Base-by-base conservation (phyloP, 164 flowering plant species). In the Umbellularia californica region DNA sequence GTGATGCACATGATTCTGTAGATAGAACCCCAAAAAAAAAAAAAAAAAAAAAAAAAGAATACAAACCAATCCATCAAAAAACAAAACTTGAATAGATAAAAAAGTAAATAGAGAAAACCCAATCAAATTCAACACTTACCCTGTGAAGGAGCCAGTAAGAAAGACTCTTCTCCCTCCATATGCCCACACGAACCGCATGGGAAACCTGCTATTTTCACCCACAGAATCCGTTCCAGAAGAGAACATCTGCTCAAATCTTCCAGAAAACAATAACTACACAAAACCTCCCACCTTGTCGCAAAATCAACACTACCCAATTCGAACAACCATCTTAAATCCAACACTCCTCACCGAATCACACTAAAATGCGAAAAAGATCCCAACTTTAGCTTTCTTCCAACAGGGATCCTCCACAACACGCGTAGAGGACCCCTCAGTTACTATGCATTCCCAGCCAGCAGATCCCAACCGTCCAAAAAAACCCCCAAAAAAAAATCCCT, bases 151-250 rank as follows among this genome's bases (percentile, higher is more conserved):
- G 35, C 86, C 84, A 23, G 74, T 75, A 70, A 83, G 77, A 63
- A 75, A 81, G 62, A 83, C 84, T 72, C 75, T 78, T 28, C 76
- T 73, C 51, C 86, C 86, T 13, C 86, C 86, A 51, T 83, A 79
- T 3, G 81, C 84, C 86, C 86, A 83, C 30, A 76, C 77, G 62
- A 83, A 83, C 24, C 79, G 70, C 2, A 78, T 79, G 23, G 83
- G 82, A 24, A 79, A 75, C 81, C 47, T 27, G 20, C 50, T 66
- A 27, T 66, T 30, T 66, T 27, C 47, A 25, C 15, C 28, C 35
- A 20, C 47, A 14, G 47, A 66, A 25, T 30, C 47, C 33, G 69
- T 27, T 20, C 69, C 35, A 15, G 69, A 35, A 30, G 69, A 28
- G 47, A 66, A 66, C 69, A 66, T 66, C 24, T 27, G 69, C 69